These are phyloP conservation scores for Apocynum venetum DNA, from an alignment of 257 asterid species.

Conservation along the genomic window DNA sequence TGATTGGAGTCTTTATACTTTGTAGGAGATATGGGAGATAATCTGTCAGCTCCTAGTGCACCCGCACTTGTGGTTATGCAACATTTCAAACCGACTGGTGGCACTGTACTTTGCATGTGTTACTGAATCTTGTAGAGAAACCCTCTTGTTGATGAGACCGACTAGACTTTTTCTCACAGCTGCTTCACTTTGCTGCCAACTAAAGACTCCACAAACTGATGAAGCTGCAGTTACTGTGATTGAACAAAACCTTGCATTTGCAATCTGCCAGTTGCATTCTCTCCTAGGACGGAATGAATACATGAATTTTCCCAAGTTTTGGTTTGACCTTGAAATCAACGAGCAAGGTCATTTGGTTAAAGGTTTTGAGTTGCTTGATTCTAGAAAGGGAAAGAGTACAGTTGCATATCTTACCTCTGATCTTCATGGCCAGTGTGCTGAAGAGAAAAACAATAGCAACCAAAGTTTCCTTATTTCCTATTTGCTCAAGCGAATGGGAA, in stretches of 20 bases:
- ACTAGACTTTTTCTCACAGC: conserved; percentile 65
- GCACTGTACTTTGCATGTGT: conserved; percentile 50
- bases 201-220: conserved; percentile 58
- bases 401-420: conserved; percentile 53
- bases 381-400: conserved; percentile 59
- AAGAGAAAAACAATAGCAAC: conserved; percentile 15
- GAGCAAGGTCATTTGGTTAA: conserved; percentile 53
- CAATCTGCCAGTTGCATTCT: conserved; percentile 54
- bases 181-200: conserved; percentile 67
- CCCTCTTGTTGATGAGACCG: conserved; percentile 56
- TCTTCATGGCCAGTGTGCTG: conserved; percentile 28
- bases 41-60: conserved; percentile 65
- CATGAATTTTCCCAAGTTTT: conserved; percentile 39
- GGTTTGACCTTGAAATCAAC: conserved; percentile 50
- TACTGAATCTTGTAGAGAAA: conserved; percentile 34
- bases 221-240: conserved; percentile 38
- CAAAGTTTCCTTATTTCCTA: conserved; percentile 53
- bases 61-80: conserved; percentile 87
- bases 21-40: conserved; percentile 78
- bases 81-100: conserved; percentile 64
- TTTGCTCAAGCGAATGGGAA: conserved; percentile 82
- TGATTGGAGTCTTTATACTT: conserved; percentile 11
- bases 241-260: conserved; percentile 57
- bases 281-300: conserved; percentile 36
- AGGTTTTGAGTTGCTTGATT: conserved; percentile 67